Evolutionary conservation across 129 eudicot genomes (phyloP), one percentile per base, ranked within the genome.

Genomic region (Lactuca saligna): DNA sequence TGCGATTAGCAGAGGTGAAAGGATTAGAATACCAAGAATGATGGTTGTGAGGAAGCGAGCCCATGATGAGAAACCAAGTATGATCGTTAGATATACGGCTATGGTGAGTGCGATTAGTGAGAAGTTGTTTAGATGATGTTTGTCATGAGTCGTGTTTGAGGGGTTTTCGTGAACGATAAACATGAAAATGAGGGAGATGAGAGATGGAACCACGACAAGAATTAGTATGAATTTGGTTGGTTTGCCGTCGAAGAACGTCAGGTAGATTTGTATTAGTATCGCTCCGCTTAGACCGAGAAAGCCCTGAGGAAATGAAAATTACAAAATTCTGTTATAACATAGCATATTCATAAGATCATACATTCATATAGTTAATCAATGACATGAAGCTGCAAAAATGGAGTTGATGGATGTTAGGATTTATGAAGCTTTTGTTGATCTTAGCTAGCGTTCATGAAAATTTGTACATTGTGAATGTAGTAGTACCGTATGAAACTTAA

Each of bases 281-380:
- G 99, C 99, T 71, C 97, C 97, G 67, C 97, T 93, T 35, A 93
- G 67, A n/a, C 99, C 99, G 15, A 89, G 82, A 83, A 89, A 93
- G 5, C 97, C 99, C 99, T 93, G 90, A 20, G 29, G 1, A 25
- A 25, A 11, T 42, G 3, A 46, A 11, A 10, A 11, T 46, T 10
- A 12, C 4, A 2, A 46, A 2, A 46, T 46, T 46, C 5, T 3
- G 51, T 10, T 46, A 46, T 10, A 20, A 25, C 29, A 25, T 1
- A 25, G 29, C 29, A 25, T 25, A 25, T 25, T 25, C 29, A 25
- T 25, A 25, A 25, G 29, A 25, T 25, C 29, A 25, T 25, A 25
- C 29, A 25, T 25, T 25, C 29, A 25, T 25, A 25, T 2, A 25
- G 29, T 25, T 25, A 25, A 25, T 25, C 29, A 1, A 25, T 25